These are phyloP conservation scores for Buxus sempervirens DNA, from an alignment of 164 flowering plant genomes.

Conservation along the genomic window DNA sequence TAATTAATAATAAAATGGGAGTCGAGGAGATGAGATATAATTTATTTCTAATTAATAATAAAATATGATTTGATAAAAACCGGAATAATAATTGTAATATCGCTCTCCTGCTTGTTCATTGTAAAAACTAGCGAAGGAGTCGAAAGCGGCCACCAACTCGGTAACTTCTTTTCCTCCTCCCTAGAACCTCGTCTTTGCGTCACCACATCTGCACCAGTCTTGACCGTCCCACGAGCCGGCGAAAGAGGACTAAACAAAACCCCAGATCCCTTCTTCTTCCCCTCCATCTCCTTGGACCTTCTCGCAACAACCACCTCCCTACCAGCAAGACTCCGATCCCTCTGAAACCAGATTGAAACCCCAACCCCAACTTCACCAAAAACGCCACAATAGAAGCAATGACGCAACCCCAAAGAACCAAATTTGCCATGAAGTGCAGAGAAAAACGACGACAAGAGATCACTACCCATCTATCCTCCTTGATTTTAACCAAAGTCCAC, in stretches of 20 bases:
- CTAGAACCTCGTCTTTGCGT: conserved; percentile 4
- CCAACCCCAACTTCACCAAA: conserved; percentile 27
- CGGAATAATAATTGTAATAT: too few relatives aligned
- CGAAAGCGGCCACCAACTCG: conserved; percentile 84
- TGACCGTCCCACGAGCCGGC: conserved; percentile 7
- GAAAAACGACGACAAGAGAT: conserved; percentile 64
- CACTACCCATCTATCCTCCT: conserved; percentile 34
- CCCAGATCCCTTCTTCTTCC: conserved; percentile 10
- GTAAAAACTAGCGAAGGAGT: conserved; percentile 14
- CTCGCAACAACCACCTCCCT: conserved; percentile 71
- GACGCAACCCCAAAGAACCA: too few relatives aligned
- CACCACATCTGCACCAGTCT: too few relatives aligned
- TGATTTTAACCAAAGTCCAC: conserved; percentile 42
- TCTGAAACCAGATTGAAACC: conserved; percentile 21
- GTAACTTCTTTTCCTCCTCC: too few relatives aligned
- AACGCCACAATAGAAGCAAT: conserved; percentile 36
- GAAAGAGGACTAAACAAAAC: conserved; percentile 29
- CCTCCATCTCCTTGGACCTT: conserved; percentile 14
- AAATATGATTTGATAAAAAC: too few relatives aligned
- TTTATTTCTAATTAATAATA: too few relatives aligned
- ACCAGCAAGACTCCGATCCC: conserved; percentile 88
- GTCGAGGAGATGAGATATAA: too few relatives aligned
- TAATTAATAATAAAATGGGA: too few relatives aligned
- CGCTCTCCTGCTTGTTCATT: too few relatives aligned
- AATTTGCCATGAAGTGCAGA: conserved; percentile 38